Conservation (phyloP, 495 filamentous ascomycete species). For the Bacidia gigantensis region DNA sequence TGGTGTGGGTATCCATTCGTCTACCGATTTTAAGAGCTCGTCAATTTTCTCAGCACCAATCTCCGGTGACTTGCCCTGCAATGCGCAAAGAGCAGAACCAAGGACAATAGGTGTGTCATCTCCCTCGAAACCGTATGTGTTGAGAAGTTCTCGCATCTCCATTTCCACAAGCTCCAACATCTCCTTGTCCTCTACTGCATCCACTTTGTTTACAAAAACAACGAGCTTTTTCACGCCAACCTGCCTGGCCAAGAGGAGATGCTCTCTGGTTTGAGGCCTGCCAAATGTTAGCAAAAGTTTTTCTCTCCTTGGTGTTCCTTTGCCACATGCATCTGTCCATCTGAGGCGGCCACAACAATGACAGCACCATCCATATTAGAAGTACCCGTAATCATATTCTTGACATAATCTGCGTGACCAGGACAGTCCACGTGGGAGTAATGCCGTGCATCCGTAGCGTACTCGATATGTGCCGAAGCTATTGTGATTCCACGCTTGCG, state of each 20-base stretch:
- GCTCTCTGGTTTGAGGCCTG: slow-evolving; percentile 94
- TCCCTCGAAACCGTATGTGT: slow-evolving; percentile 88
- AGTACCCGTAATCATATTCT: slow-evolving; percentile 99
- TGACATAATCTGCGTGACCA: slow-evolving; percentile 99
- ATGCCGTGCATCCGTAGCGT: slow-evolving; percentile 78
- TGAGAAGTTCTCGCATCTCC: slow-evolving; percentile 97
- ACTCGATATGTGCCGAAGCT: slow-evolving; percentile 95
- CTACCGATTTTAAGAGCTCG: slow-evolving; percentile 75
- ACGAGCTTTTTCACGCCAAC: slow-evolving; percentile 96
- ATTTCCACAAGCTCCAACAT: slow-evolving; percentile 99
- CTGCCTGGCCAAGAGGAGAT: slow-evolving; percentile 92
- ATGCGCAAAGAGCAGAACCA: slow-evolving; percentile 88
- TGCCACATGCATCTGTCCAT: slow-evolving; percentile 76
- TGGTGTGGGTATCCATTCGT: slow-evolving; percentile 92
- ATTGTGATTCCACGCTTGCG: slow-evolving; percentile 99
- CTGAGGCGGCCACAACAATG: slow-evolving; percentile 95
- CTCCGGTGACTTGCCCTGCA: slow-evolving; percentile 77
- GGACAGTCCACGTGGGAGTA: slow-evolving; percentile 99
- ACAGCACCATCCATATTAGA: slow-evolving; percentile 97
- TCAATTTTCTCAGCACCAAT: slow-evolving; percentile 79
- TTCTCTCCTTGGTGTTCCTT: not conserved
- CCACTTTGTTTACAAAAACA: slow-evolving; percentile 99
- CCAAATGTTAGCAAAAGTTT: slow-evolving; percentile 5
- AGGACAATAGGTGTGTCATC: slow-evolving; percentile 94
- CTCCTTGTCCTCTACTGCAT: slow-evolving; percentile 88